phyloP scores from a whole-genome alignment of 805 yeast genomes.

The Starmerella asiatica region DNA sequence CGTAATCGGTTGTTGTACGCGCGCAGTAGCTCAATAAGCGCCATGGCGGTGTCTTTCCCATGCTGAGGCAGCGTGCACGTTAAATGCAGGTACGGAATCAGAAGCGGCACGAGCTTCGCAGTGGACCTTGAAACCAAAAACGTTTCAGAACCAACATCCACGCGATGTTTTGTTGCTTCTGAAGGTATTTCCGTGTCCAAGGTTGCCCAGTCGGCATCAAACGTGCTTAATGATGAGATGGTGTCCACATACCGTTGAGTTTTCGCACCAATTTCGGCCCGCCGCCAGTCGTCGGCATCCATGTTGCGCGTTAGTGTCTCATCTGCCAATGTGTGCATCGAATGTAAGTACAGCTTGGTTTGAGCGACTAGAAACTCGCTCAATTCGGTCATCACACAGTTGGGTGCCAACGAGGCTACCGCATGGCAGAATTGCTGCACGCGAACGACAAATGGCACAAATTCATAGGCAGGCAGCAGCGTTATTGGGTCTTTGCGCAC shows the following conservation, averaged over 20 bases:
- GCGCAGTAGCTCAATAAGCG: constrained; percentile 35
- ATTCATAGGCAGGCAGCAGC: constrained; percentile 42
- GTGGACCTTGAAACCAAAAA: constrained; percentile 46
- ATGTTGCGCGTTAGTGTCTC: constrained; percentile 36
- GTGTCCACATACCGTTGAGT: constrained; percentile 41
- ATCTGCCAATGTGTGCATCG: constrained; percentile 41
- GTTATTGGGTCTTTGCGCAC: constrained; percentile 65
- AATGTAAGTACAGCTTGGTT: constrained; percentile 42
- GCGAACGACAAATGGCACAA: constrained; percentile 51
- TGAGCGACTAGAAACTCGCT: constrained; percentile 58
- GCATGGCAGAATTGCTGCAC: constrained; percentile 61
- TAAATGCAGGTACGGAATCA: constrained; percentile 45
- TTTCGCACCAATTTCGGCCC: constrained; percentile 39
- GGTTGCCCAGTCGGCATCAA: background rate
- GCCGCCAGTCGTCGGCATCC: constrained; percentile 71
- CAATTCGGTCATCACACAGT: constrained; percentile 38
- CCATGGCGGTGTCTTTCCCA: constrained; percentile 19
- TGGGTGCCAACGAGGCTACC: constrained; percentile 49
- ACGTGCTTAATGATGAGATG: constrained; percentile 33
- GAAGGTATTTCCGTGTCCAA: background rate
- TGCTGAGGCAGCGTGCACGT: constrained; percentile 39
- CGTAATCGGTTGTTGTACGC: constrained; percentile 42
- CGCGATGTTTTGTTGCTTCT: constrained; percentile 6
- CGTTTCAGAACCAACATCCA: constrained; percentile 39
- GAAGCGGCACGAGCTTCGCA: constrained; percentile 28